phyloP scores from a whole-genome alignment of 192 early-diverging fungal genomes.

The Coemansia sp. region DNA sequence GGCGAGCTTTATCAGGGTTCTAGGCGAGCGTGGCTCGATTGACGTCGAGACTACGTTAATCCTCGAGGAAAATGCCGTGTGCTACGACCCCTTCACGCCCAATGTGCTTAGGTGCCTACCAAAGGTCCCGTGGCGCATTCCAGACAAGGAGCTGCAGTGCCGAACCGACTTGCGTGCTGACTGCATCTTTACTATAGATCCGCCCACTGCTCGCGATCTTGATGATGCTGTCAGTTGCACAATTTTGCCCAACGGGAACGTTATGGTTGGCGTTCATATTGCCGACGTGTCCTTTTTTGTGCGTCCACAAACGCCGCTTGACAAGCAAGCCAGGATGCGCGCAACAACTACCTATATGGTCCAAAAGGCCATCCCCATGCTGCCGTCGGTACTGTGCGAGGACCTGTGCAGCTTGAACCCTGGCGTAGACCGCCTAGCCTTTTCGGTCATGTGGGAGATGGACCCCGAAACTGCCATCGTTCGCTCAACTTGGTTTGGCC shows the following conservation, averaged over 20 bases:
- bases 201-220: conserved; percentile 55
- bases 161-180: conserved; percentile 73
- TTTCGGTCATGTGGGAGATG: conserved; percentile 68
- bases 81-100: conserved; percentile 69
- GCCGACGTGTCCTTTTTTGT: conserved; percentile 98
- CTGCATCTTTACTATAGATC: conserved; percentile 89
- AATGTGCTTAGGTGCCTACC: conserved; percentile 78
- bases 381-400: conserved; percentile 82
- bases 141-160: conserved; percentile 63
- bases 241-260: conserved; percentile 40
- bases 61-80: conserved; percentile 80
- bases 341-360: conserved; percentile 96
- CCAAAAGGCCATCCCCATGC: conserved; percentile 90
- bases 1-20: conserved; percentile 34
- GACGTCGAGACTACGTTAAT: conserved; percentile 78
- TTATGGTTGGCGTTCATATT: conserved; percentile 76
- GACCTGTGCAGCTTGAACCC: conserved; percentile 82
- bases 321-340: conserved; percentile 78
- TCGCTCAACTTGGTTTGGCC: conserved; percentile 80
- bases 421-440: conserved; percentile 88
- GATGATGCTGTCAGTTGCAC: conserved; percentile 56
- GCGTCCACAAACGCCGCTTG: conserved; percentile 72
- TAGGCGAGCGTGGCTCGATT: conserved; percentile 79
- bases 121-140: conserved; percentile 72
- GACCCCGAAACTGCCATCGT: conserved; percentile 63